A percentile compares a stretch with the other conserved stretches of the same genome.
These are phyloP conservation scores for Aspergillus niger DNA, from an alignment of 2,329 filamentous ascomycete species.

Conservation along the genomic window DNA sequence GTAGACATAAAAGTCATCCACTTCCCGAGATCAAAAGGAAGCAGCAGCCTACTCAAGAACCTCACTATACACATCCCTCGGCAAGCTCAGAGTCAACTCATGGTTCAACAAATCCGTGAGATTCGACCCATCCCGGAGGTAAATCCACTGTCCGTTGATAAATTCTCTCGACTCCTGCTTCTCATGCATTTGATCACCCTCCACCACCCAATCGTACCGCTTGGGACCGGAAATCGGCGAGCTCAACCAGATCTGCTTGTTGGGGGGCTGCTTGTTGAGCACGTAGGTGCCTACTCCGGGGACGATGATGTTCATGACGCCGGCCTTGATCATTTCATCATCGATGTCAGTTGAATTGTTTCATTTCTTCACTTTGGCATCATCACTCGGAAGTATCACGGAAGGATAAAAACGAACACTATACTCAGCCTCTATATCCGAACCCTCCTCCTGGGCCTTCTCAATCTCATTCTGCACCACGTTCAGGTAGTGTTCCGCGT, in stretches of 20 bases:
- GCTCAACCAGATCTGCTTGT: conserved; percentile 96
- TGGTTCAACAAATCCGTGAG: conserved; percentile 71
- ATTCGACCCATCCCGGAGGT: conserved; percentile 77
- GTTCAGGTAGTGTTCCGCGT: conserved; percentile 75
- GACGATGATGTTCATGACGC: conserved; percentile 77
- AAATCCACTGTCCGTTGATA: conserved; percentile 75
- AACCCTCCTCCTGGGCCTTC: conserved; percentile 69
- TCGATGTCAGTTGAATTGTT: neutral
- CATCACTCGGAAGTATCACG: neutral
- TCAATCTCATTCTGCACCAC: conserved; percentile 65
- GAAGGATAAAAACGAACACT: conserved; percentile 60
- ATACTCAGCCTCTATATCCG: conserved; percentile 83
- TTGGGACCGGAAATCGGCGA: conserved; percentile 90
- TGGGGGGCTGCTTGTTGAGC: conserved; percentile 97
- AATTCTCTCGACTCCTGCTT: conserved; percentile 69
- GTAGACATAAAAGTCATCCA: neutral
- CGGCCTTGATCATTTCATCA: conserved; percentile 59
- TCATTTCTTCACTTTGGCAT: neutral
- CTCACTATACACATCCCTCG: conserved; percentile 40
- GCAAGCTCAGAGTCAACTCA: conserved; percentile 72
- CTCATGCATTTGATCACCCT: conserved; percentile 69
- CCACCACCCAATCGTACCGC: conserved; percentile 84
- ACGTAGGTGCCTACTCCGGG: conserved; percentile 78
- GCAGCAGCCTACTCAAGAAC: conserved; percentile 18
- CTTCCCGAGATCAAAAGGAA: neutral